Percentiles rank a stretch among this genome's conserved stretches.
phyloP scores from a whole-genome alignment of 805 yeast species.

The Yamadazyma nakazawae region DNA sequence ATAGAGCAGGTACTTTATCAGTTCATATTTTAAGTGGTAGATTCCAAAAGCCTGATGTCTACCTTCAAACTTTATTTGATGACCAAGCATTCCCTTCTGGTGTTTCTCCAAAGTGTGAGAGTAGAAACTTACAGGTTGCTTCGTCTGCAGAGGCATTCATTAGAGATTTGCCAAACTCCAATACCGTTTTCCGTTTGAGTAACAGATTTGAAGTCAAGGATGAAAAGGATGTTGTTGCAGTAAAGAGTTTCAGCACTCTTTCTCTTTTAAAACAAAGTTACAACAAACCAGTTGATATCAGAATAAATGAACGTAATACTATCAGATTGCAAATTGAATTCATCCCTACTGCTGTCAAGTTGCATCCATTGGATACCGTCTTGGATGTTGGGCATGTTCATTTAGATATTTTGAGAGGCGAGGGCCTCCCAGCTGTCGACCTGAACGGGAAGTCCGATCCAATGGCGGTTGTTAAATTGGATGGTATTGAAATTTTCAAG shows the following conservation, averaged over 20 bases:
- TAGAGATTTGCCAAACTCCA: conserved; percentile 67
- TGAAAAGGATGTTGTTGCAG: conserved; percentile 49
- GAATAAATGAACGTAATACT: conserved; percentile 36
- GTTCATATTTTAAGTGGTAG: conserved; percentile 52
- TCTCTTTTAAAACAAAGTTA: conserved; percentile 53
- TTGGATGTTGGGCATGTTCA: conserved; percentile 64
- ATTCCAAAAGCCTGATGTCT: conserved; percentile 46
- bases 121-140: conserved; percentile 39
- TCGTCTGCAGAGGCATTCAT: conserved; percentile 60
- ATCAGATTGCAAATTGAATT: conserved; percentile 54
- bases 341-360: conserved; percentile 52
- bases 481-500: conserved; percentile 52
- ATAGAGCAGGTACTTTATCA: conserved; percentile 61
- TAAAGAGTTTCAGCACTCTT: conserved; percentile 46
- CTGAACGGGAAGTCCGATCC: conserved; percentile 80
- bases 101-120: conserved; percentile 46
- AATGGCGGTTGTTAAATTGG: conserved; percentile 48
- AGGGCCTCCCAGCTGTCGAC: conserved; percentile 56
- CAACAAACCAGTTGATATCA: conserved; percentile 43
- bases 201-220: conserved; percentile 47
- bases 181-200: conserved; percentile 53
- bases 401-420: conserved; percentile 56
- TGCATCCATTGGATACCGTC: conserved; percentile 59
- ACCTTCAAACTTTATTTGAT: conserved; percentile 61
- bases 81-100: conserved; percentile 60